Evolutionary conservation across 129 eudicot genomes (phyloP).

Genomic region (Tagetes erecta): DNA sequence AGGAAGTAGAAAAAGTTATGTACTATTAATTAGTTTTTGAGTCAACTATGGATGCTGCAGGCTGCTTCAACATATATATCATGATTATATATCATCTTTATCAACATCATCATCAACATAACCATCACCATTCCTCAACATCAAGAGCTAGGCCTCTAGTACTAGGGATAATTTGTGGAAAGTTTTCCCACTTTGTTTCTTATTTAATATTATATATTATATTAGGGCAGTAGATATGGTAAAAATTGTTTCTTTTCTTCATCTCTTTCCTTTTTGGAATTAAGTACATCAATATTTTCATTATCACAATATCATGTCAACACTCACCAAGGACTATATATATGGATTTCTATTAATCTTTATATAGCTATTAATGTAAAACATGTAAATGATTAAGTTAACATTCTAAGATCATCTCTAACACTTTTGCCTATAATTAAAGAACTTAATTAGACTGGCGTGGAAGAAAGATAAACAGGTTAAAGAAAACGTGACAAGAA

Average conservation of each 20-base stretch:
- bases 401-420: neutral
- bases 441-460: too few species aligned
- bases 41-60: slow-evolving; percentile 20
- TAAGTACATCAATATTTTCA: neutral
- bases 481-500: too few species aligned
- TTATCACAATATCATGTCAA: slow-evolving; percentile 3
- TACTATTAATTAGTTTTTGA: slow-evolving; percentile 44
- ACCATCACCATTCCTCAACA: slow-evolving; percentile 16
- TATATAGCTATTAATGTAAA: neutral
- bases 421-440: neutral
- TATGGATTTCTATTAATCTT: neutral
- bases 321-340: neutral
- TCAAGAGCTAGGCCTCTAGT: slow-evolving; percentile 15
- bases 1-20: slow-evolving; percentile 55
- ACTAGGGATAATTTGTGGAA: slow-evolving; percentile 29
- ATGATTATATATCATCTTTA: neutral
- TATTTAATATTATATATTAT: slow-evolving; percentile 12
- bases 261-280: neutral
- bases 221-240: slow-evolving; percentile 35
- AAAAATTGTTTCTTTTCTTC: slow-evolving; percentile 26
- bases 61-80: too few species aligned
- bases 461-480: too few species aligned
- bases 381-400: neutral
- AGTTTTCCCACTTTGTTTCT: slow-evolving; percentile 27
- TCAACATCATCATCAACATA: slow-evolving; percentile 9